phyloP scores from a whole-genome alignment of 75 land plant genomes.

The Ceratopteris richardii region DNA sequence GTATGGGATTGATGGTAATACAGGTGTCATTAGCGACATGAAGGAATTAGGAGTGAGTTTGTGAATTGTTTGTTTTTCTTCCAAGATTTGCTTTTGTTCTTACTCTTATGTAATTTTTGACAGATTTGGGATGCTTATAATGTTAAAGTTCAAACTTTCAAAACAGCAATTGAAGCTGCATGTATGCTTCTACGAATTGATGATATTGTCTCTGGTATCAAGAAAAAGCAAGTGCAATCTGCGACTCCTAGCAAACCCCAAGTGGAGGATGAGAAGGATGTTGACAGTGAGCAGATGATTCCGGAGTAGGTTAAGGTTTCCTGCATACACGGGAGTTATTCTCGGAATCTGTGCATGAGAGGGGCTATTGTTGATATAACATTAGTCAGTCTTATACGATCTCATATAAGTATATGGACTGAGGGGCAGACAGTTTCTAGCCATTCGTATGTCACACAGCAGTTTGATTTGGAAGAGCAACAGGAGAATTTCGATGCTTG shows the following conservation, averaged over 20 bases:
- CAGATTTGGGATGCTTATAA: constrained; percentile 94
- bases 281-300: constrained; percentile 83
- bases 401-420: no score
- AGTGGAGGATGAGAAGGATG: constrained; percentile 73
- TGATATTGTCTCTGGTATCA: constrained; percentile 92
- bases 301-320: constrained; percentile 42
- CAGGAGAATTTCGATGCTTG: no score
- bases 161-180: constrained; percentile 94
- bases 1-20: constrained; percentile 90
- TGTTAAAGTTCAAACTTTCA: constrained; percentile 89
- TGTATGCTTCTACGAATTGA: constrained; percentile 94
- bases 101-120: constrained; percentile 1
- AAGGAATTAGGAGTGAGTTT: constrained; percentile 65
- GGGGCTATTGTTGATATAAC: no score
- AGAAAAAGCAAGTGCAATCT: constrained; percentile 86
- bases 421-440: no score
- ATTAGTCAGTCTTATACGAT: no score
- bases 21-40: constrained; percentile 88
- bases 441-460: no score
- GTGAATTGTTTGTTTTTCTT: not conserved
- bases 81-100: no score
- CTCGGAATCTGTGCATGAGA: no score
- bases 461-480: no score
- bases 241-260: constrained; percentile 52
- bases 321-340: no score